Evolutionary conservation across 306 rosid genomes (phyloP).

Genomic region (Pterocarpus santalinus): DNA sequence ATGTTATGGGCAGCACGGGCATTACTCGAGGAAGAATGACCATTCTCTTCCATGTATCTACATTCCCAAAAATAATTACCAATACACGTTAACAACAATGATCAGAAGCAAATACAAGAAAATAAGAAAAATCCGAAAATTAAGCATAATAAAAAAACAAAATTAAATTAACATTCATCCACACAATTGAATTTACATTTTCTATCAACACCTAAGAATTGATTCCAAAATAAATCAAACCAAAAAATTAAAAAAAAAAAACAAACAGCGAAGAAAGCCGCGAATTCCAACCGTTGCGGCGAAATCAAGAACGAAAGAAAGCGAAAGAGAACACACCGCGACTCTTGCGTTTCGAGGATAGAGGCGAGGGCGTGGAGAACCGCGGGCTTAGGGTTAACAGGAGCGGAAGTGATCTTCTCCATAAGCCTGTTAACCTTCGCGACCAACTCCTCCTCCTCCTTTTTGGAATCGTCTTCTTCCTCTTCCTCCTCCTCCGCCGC

Average conservation of each 20-base stretch:
- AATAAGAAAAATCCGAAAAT: background rate
- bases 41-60: slow-evolving; percentile 92
- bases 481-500: slow-evolving; percentile 45
- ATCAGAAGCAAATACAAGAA: background rate
- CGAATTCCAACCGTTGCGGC: background rate
- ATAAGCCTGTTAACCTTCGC: slow-evolving; percentile 80
- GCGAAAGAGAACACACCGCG: slow-evolving; percentile 53
- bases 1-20: slow-evolving; percentile 81
- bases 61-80: slow-evolving; percentile 41
- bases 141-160: background rate
- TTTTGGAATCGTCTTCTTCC: slow-evolving; percentile 74
- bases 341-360: slow-evolving; percentile 82
- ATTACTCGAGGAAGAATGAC: slow-evolving; percentile 74
- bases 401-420: slow-evolving; percentile 77
- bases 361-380: slow-evolving; percentile 91
- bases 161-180: background rate
- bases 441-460: slow-evolving; percentile 82
- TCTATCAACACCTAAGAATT: background rate
- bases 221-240: background rate
- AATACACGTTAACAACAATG: slow-evolving; percentile 2
- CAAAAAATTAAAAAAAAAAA: background rate
- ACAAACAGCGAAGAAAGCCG: background rate
- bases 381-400: slow-evolving; percentile 79
- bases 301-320: background rate
- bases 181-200: background rate